Percentiles rank a stretch among this genome's conserved stretches.
Conservation (phyloP, 176 grass and related monocot genomes). For the Puccinellia tenuiflora region DNA sequence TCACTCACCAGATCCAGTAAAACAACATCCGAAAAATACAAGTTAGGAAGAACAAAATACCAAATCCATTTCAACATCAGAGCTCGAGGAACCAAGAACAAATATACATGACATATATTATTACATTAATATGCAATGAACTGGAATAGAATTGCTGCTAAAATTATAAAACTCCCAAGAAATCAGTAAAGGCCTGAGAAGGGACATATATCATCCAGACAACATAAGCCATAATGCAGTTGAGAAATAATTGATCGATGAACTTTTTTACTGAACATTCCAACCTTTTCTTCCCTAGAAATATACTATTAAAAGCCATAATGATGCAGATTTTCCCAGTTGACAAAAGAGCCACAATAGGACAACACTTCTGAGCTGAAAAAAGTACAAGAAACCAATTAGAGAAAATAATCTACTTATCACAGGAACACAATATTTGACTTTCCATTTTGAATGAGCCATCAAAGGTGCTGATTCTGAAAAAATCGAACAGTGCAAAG, state of each 20-base stretch:
- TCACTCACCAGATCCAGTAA: too few relatives aligned
- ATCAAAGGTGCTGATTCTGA: background rate
- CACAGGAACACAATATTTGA: background rate
- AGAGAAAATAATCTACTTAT: background rate
- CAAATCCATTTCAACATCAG: too few relatives aligned
- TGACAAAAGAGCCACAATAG: background rate
- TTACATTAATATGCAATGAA: too few relatives aligned
- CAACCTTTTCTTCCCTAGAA: background rate
- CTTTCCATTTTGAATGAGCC: background rate
- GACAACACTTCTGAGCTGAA: background rate
- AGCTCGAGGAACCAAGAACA: too few relatives aligned
- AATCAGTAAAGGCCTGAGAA: background rate
- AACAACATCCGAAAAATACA: too few relatives aligned
- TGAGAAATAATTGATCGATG: background rate
- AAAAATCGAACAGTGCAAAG: background rate
- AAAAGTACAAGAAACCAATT: background rate
- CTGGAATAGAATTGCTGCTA: too few relatives aligned
- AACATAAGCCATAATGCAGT: background rate
- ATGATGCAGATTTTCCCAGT: background rate
- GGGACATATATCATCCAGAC: too few relatives aligned
- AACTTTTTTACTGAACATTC: background rate
- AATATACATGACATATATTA: too few relatives aligned
- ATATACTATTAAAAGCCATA: background rate
- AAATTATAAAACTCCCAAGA: background rate
- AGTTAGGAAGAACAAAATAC: too few relatives aligned